Base-by-base conservation (phyloP, 2,329 filamentous ascomycete genomes). In the Calonectria multiphialidica region DNA sequence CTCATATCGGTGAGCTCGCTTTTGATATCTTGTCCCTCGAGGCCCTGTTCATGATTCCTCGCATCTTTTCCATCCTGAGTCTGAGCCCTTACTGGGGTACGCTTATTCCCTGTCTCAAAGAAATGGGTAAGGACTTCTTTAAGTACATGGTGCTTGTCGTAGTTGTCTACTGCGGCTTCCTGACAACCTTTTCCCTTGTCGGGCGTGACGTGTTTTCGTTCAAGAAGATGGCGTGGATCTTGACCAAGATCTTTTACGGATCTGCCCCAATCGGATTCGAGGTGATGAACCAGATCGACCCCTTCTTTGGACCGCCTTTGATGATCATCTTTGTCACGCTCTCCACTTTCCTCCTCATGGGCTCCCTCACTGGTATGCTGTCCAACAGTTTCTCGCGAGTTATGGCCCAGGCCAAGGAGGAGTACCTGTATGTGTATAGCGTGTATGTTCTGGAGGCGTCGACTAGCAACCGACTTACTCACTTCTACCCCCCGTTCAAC, bases 101-200 rank as follows among this genome's bases (percentile, higher is more conserved):
- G 1, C 83, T 97, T 61, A 96, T 98, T 72, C 96, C 95, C 0
- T 97, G 96, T 75, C 88, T 98, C 63, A 97, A 97, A 81, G 95
- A 96, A 82, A 98, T 98, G 96, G 94, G 94, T 45, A 96, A 96
- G 83, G 95, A 98, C 81, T 98, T 98, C 81, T 83, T 96, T 82
- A 96, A 96, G 80, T 98, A 97, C 81, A 89, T 91, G 84, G 93
- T 94, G 1, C 88, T 96, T 30, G 94, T 97, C 50, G 86, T 95
- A 59, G 93, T 98, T 66, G 86, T 98, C 65, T 98, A 98, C 81
- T 85, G 97, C 59, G 95, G 95, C 57, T 98, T 98, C 83, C 85
- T 98, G 40, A 98, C 96, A 0, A 98, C 95, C 0, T 96, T 96
- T 78, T 93, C 93, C 0, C 88, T 96, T 30, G 87, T 97, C 53